These are phyloP conservation scores for Polygonum aviculare DNA, from an alignment of 148 eudicot genomes.

Conservation along the genomic window DNA sequence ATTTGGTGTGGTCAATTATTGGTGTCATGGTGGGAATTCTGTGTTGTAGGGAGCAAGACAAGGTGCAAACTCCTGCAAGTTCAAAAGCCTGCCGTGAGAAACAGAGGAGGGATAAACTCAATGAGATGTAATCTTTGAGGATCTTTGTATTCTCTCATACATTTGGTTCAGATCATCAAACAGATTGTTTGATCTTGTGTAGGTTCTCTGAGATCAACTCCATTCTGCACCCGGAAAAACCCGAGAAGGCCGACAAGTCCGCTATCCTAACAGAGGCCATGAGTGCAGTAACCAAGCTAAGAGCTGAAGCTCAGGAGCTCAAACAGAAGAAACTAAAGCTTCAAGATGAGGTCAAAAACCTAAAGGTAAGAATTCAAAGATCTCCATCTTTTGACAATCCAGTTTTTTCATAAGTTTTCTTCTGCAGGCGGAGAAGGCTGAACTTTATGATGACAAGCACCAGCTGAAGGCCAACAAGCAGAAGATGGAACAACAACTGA, in stretches of 20 bases:
- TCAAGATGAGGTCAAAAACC: background rate
- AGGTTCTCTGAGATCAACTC: background rate
- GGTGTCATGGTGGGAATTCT: background rate
- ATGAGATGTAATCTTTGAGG: conserved; percentile 30
- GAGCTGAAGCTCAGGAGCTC: background rate
- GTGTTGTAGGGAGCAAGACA: conserved; percentile 17
- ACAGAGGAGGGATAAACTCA: conserved; percentile 47
- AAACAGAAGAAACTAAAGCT: background rate
- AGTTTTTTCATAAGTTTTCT: background rate
- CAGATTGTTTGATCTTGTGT: background rate
- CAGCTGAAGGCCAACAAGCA: conserved; percentile 38
- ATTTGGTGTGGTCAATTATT: background rate
- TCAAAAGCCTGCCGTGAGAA: conserved; percentile 57
- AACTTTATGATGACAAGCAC: conserved; percentile 55
- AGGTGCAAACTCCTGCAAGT: conserved; percentile 19
- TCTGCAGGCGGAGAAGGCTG: conserved; percentile 42
- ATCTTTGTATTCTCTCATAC: background rate
- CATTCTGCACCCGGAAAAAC: background rate
- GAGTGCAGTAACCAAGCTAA: background rate
- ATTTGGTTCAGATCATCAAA: background rate
- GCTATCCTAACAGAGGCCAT: background rate
- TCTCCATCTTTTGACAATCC: background rate
- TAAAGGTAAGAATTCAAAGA: background rate
- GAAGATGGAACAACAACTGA: conserved; percentile 15
- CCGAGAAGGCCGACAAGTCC: background rate